phyloP scores from a whole-genome alignment of 225 moss, liverwort and hornwort genomes.

The Climacium dendroides region DNA sequence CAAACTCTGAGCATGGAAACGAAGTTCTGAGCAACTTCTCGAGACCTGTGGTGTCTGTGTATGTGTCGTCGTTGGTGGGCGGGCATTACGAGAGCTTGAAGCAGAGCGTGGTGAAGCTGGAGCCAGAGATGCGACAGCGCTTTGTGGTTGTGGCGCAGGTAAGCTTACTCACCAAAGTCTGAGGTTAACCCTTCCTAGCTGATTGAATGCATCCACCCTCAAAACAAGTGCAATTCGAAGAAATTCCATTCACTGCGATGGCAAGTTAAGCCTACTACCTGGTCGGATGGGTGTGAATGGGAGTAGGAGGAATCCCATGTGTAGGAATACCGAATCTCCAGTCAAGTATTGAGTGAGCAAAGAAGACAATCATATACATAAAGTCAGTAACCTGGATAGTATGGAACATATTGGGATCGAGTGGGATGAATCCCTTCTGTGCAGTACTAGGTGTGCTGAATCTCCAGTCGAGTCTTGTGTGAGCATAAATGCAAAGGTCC shows the following conservation, averaged over 20 bases:
- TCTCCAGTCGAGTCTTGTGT: neutral
- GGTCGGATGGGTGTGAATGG: neutral
- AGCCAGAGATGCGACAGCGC: conserved; percentile 20
- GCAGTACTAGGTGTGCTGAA: neutral
- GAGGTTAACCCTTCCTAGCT: neutral
- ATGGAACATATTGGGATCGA: neutral
- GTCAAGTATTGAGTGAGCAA: neutral
- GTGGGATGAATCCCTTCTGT: neutral
- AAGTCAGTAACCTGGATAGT: neutral
- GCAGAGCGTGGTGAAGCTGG: conserved; percentile 21
- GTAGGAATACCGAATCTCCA: neutral
- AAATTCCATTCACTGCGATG: neutral
- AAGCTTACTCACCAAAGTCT: too few relatives aligned
- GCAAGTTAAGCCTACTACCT: neutral
- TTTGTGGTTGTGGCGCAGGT: conserved; percentile 35
- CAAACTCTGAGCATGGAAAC: neutral
- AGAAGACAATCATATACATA: neutral
- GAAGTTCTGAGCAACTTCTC: neutral
- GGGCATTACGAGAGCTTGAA: conserved; percentile 38
- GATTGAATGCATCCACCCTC: neutral
- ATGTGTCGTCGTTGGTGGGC: conserved; percentile 32
- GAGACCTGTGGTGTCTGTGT: conserved; percentile 21
- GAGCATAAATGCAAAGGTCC: neutral
- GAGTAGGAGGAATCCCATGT: neutral
- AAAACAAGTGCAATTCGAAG: neutral